These are phyloP conservation scores for Raphanus sativus DNA, from an alignment of 345 rosid genomes.

Conservation along the genomic window DNA sequence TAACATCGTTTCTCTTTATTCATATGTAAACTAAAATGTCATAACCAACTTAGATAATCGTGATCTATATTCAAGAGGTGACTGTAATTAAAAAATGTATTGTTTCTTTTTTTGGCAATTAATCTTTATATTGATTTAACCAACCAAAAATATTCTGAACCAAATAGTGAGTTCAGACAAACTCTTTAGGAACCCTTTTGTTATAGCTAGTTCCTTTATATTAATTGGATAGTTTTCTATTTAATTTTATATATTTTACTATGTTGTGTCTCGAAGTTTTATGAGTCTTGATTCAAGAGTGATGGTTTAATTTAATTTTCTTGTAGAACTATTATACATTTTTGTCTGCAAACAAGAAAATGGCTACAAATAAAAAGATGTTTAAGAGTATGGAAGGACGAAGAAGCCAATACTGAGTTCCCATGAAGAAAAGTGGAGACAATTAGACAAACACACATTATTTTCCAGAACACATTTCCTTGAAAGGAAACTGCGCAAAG, in stretches of 20 bases:
- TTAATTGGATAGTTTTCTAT: neutral
- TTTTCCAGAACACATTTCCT: conserved; percentile 19
- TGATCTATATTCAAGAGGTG: neutral
- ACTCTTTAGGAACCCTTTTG: neutral
- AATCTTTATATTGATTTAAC: neutral
- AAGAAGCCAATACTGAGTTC: conserved; percentile 18
- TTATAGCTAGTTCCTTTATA: neutral
- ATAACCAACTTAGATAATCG: neutral
- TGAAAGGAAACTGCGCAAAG: conserved; percentile 16
- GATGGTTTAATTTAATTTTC: neutral
- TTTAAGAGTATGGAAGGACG: neutral
- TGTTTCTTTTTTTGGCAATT: neutral
- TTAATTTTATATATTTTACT: neutral
- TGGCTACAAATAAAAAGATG: neutral
- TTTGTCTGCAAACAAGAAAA: neutral
- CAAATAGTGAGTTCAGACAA: neutral
- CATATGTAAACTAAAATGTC: neutral
- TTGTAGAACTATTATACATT: neutral
- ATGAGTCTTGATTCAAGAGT: neutral
- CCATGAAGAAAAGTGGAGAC: conserved; percentile 29
- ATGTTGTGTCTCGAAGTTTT: neutral
- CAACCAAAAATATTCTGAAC: neutral
- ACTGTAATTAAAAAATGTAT: neutral
- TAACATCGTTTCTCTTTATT: neutral
- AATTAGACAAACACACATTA: conserved; percentile 33